A percentile compares a stretch with the other conserved stretches of the same genome.
Evolutionary conservation across 768 basidiomycete genomes (phyloP).

Genomic region (Termitomyces sp.): DNA sequence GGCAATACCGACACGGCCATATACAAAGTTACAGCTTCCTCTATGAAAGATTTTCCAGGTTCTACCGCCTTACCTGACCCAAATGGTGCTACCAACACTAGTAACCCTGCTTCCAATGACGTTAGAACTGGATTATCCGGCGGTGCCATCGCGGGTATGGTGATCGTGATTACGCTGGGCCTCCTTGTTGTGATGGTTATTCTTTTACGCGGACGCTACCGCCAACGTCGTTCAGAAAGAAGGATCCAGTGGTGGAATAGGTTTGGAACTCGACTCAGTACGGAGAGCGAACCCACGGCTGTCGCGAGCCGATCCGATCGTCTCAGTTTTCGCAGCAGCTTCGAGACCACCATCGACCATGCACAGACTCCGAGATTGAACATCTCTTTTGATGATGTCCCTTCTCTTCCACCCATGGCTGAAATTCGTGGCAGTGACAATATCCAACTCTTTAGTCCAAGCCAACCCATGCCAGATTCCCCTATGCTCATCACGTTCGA

Average conservation of each 20-base stretch:
- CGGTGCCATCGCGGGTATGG: conserved; percentile 45
- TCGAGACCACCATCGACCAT: conserved; percentile 56
- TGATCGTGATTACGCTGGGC: conserved; percentile 26
- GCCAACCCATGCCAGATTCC: conserved; percentile 13
- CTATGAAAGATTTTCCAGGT: neutral
- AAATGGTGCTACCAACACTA: conserved; percentile 4
- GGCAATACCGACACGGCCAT: neutral
- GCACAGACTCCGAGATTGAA: conserved; percentile 20
- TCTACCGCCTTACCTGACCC: conserved; percentile 10
- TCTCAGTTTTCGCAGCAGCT: conserved; percentile 47
- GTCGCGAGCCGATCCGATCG: conserved; percentile 12
- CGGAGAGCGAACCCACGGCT: conserved; percentile 19
- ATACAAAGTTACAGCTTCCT: conserved; percentile 1
- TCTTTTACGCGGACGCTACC: conserved; percentile 28
- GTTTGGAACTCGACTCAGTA: conserved; percentile 15
- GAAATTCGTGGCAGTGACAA: conserved; percentile 35
- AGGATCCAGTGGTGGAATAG: conserved; percentile 34
- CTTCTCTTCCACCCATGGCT: conserved; percentile 47
- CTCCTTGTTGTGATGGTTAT: conserved; percentile 31
- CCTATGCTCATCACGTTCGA: conserved; percentile 27
- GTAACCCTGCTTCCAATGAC: neutral
- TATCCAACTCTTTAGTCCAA: conserved; percentile 4
- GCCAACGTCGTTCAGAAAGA: conserved; percentile 34
- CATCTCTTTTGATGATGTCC: conserved; percentile 21
- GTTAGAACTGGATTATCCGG: conserved; percentile 24